phyloP scores from a whole-genome alignment of 2,329 filamentous ascomycete species.

The Cadophora sp. region DNA sequence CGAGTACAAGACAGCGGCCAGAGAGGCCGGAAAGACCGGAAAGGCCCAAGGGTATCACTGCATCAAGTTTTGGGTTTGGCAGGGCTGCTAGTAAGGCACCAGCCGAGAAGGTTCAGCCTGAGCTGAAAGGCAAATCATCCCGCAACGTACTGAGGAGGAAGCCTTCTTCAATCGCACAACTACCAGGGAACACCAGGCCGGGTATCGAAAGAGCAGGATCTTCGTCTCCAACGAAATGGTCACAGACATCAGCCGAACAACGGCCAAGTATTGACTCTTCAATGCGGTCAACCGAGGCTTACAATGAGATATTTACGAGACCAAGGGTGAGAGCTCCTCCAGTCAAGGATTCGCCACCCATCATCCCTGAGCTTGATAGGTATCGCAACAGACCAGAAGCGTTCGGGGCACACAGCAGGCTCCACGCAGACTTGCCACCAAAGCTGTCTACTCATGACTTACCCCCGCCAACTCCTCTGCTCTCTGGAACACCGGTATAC shows the following conservation, averaged over 20 bases:
- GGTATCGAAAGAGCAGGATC: slow-evolving; percentile 38
- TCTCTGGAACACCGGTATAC: slow-evolving; percentile 55
- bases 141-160: slow-evolving; percentile 58
- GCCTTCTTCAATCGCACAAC: slow-evolving; percentile 54
- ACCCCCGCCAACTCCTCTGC: slow-evolving; percentile 71
- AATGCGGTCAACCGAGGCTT: slow-evolving; percentile 40
- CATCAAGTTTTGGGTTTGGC: slow-evolving; percentile 39
- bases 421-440: slow-evolving; percentile 57
- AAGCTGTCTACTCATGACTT: slow-evolving; percentile 68
- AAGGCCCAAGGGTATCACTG: slow-evolving; percentile 28
- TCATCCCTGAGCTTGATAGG: slow-evolving; percentile 64
- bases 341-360: slow-evolving; percentile 49
- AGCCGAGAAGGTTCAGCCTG: slow-evolving; percentile 22
- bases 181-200: slow-evolving; percentile 38
- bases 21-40: slow-evolving; percentile 33
- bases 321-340: slow-evolving; percentile 31
- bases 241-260: slow-evolving; percentile 27
- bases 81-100: slow-evolving; percentile 31
- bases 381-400: slow-evolving; percentile 58
- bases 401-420: slow-evolving; percentile 44
- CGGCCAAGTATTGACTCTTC: slow-evolving; percentile 37
- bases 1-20: slow-evolving; percentile 30
- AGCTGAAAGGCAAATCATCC: slow-evolving; percentile 42
- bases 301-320: slow-evolving; percentile 52
- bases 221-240: slow-evolving; percentile 34